phyloP scores from a whole-genome alignment of 78 protist genomes.

The Tieghemostelium lacteum region DNA sequence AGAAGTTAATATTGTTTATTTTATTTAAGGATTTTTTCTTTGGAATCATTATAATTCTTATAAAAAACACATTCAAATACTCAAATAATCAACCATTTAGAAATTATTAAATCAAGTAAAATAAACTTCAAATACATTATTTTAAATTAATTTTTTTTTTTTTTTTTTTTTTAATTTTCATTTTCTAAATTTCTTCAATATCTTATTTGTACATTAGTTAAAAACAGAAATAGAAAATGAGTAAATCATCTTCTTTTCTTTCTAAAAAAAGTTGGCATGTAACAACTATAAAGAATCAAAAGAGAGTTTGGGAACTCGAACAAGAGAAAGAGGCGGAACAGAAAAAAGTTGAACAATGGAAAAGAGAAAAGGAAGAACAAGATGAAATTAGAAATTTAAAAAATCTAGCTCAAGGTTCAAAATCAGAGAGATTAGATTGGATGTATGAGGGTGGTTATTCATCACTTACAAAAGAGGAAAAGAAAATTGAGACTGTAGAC shows the following conservation, averaged over 20 bases:
- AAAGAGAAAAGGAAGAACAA: constrained; percentile 69
- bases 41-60: no score
- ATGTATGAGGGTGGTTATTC: constrained; percentile 83
- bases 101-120: no score
- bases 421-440: constrained; percentile 77
- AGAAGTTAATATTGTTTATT: no score
- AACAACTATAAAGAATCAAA: constrained; percentile 46
- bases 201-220: background rate
- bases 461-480: no score
- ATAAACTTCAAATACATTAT: no score
- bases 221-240: background rate
- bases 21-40: no score
- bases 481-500: constrained; percentile 19
- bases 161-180: no score
- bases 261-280: constrained; percentile 79
- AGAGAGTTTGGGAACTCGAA: constrained; percentile 77
- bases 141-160: no score
- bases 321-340: constrained; percentile 49
- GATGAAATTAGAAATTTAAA: constrained; percentile 42
- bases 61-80: no score
- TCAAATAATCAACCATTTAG: no score
- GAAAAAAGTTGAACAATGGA: constrained; percentile 60
- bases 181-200: no score
- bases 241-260: constrained; percentile 22
- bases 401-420: constrained; percentile 7